phyloP scores from a whole-genome alignment of 345 rosid species.

The Psidium friedrichsthalianum region DNA sequence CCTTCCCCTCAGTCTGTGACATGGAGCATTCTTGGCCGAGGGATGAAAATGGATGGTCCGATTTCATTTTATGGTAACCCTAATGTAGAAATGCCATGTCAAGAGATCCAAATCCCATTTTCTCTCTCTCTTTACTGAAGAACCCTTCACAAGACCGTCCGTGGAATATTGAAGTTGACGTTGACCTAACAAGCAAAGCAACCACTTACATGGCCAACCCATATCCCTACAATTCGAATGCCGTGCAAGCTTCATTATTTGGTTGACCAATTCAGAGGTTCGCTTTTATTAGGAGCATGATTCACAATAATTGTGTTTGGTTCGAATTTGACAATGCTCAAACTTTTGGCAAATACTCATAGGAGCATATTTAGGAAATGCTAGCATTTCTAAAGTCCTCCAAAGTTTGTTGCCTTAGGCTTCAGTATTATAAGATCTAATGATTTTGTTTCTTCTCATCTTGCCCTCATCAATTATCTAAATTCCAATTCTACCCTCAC shows the following conservation, averaged over 20 bases:
- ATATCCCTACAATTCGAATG: background rate
- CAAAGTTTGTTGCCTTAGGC: background rate
- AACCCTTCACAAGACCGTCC: too few relatives aligned
- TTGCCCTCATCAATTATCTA: background rate
- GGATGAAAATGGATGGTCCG: too few relatives aligned
- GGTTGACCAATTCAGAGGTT: background rate
- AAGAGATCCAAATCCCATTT: too few relatives aligned
- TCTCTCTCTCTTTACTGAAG: too few relatives aligned
- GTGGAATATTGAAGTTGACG: too few relatives aligned
- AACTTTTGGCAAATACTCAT: background rate
- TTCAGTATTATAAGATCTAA: too few relatives aligned
- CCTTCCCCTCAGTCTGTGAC: too few relatives aligned
- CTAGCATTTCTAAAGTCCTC: background rate
- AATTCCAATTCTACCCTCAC: background rate
- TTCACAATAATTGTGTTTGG: background rate
- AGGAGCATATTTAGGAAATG: background rate
- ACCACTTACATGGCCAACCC: background rate
- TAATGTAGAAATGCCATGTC: too few relatives aligned
- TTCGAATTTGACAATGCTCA: too few relatives aligned
- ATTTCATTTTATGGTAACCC: too few relatives aligned
- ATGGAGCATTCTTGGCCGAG: too few relatives aligned
- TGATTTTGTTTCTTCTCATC: background rate
- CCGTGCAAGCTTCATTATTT: background rate
- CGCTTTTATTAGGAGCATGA: background rate
- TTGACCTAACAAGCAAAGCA: too few relatives aligned